These are phyloP conservation scores for Epicoccum nigrum DNA, from an alignment of 2,329 filamentous ascomycete genomes.

Conservation along the genomic window DNA sequence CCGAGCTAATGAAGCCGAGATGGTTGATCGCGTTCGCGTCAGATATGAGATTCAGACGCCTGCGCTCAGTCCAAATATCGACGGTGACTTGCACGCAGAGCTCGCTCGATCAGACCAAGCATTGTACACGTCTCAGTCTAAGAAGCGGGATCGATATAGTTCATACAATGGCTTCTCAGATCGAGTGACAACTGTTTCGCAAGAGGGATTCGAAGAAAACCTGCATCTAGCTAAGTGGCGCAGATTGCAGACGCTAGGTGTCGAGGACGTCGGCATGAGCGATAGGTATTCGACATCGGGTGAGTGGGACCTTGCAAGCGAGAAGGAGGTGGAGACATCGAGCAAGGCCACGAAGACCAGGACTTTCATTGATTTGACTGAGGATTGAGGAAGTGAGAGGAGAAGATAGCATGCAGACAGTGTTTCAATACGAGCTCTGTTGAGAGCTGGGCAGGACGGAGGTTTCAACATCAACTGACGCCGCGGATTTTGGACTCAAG, in stretches of 20 bases:
- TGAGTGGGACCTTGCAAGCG: conserved; percentile 16
- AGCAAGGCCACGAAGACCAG: background rate
- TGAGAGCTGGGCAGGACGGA: no score
- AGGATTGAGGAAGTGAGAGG: background rate
- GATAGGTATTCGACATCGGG: conserved; percentile 15
- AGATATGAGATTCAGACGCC: conserved; percentile 5
- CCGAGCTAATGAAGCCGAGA: conserved; percentile 9
- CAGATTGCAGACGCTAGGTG: background rate
- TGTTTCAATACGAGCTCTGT: no score
- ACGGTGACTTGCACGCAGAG: background rate
- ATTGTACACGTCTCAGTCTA: background rate
- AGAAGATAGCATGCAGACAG: no score
- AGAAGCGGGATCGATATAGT: background rate
- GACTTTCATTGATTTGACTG: background rate
- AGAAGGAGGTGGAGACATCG: background rate
- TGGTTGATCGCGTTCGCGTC: conserved; percentile 7
- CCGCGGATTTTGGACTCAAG: no score
- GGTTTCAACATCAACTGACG: no score
- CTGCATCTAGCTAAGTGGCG: background rate
- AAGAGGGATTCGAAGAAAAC: no score
- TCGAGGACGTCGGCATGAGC: background rate
- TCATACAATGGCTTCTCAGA: background rate
- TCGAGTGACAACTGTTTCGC: no score
- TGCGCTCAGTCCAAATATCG: background rate
- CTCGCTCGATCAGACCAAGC: background rate